Conservation (phyloP, 2,329 filamentous ascomycete species). For the Thermoascus crustaceus region DNA sequence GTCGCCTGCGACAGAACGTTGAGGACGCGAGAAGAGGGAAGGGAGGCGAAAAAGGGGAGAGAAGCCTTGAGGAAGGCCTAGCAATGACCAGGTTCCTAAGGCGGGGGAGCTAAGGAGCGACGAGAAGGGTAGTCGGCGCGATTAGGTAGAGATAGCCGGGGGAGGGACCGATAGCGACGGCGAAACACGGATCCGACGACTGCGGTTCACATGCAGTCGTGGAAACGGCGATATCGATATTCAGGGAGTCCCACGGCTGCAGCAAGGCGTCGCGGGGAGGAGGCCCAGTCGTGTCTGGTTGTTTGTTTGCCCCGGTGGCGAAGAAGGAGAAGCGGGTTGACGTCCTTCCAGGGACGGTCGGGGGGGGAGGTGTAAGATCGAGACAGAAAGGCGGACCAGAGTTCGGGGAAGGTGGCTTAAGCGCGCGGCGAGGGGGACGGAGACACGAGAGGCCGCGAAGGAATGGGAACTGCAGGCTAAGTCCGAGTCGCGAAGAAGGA, state of each 20-base stretch:
- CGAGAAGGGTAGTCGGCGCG: background rate
- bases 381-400: constrained; percentile 16
- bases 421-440: constrained; percentile 1
- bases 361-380: constrained; percentile 26
- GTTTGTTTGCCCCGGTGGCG: background rate
- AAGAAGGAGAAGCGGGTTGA: background rate
- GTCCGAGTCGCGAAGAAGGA: no score
- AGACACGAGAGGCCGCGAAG: no score
- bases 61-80: background rate
- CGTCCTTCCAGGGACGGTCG: constrained; percentile 12
- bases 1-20: constrained; percentile 15
- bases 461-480: no score
- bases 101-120: background rate
- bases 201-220: constrained; percentile 1
- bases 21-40: constrained; percentile 15
- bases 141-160: constrained; percentile 1
- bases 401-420: background rate
- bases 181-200: constrained; percentile 1
- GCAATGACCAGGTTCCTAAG: background rate
- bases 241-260: constrained; percentile 2
- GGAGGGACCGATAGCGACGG: constrained; percentile 1
- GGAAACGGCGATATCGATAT: constrained; percentile 2
- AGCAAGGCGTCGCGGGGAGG: background rate
- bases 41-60: background rate
- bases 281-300: background rate